These are phyloP conservation scores for Diversispora eburnea DNA, from an alignment of 192 early-diverging fungal species.

Conservation along the genomic window DNA sequence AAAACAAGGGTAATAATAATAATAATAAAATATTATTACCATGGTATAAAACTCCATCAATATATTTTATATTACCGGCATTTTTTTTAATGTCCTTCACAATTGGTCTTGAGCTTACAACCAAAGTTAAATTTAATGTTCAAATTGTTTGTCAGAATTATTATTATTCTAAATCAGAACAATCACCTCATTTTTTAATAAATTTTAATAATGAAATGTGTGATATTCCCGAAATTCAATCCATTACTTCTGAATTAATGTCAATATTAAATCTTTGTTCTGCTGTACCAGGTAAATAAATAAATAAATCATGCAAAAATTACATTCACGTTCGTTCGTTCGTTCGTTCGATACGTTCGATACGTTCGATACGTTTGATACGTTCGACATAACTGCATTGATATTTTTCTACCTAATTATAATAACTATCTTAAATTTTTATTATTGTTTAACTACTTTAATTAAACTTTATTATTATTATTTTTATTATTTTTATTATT, in stretches of 20 bases:
- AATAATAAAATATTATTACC: not conserved
- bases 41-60: conserved; percentile 12
- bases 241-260: conserved; percentile 14
- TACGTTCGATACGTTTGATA: no score
- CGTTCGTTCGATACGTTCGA: no score
- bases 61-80: not conserved
- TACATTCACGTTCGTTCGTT: no score
- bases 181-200: not conserved
- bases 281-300: conserved; percentile 18
- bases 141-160: conserved; percentile 2
- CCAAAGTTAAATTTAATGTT: not conserved
- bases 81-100: not conserved
- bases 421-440: not conserved
- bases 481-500: no score
- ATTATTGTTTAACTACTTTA: not conserved
- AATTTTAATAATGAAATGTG: not conserved
- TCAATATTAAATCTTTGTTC: conserved; percentile 8
- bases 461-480: no score
- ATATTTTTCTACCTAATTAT: not conserved
- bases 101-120: not conserved
- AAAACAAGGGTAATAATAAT: no score
- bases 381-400: no score
- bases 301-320: not conserved
- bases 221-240: conserved; percentile 19
- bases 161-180: not conserved